Evolutionary conservation across 2,329 filamentous ascomycete species (phyloP).

Genomic region (Alternaria postmessia): DNA sequence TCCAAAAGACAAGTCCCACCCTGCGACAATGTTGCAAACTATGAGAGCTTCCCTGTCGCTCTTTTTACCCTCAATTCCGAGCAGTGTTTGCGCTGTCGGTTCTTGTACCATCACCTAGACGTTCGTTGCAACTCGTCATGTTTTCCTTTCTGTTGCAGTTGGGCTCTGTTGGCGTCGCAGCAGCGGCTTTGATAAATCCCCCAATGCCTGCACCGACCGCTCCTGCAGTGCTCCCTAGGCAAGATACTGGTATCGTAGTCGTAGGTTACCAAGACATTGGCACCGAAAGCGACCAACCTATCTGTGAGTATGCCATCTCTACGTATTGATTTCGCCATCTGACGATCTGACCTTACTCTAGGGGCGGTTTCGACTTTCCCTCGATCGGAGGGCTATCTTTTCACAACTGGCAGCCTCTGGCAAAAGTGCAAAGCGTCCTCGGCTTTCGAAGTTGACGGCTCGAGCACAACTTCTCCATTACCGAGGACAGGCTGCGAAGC

Average conservation of each 20-base stretch:
- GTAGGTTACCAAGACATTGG: constrained; percentile 2
- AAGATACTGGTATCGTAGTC: neutral
- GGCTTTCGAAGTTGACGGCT: neutral
- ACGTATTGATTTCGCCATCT: neutral
- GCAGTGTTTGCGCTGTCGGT: neutral
- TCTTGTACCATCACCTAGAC: neutral
- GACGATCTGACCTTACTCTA: neutral
- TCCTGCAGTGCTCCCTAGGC: constrained; percentile 8
- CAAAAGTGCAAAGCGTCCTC: constrained; percentile 4
- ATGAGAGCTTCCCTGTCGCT: neutral
- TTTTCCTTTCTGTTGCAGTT: neutral
- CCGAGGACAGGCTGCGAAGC: constrained; percentile 1
- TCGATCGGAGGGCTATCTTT: constrained; percentile 6
- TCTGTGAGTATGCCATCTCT: neutral
- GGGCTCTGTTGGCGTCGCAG: neutral
- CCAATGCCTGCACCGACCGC: constrained; percentile 1
- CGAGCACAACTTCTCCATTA: neutral
- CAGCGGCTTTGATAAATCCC: neutral
- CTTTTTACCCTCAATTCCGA: neutral
- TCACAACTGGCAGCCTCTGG: constrained; percentile 1
- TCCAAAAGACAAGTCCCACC: constrained; percentile 2
- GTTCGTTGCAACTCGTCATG: neutral
- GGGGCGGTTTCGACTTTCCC: neutral
- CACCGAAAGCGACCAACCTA: neutral
- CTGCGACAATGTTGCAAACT: neutral